Evolutionary conservation across 306 rosid species (phyloP), one percentile per base, ranked within the genome.

Genomic region (Begonia masoniana): DNA sequence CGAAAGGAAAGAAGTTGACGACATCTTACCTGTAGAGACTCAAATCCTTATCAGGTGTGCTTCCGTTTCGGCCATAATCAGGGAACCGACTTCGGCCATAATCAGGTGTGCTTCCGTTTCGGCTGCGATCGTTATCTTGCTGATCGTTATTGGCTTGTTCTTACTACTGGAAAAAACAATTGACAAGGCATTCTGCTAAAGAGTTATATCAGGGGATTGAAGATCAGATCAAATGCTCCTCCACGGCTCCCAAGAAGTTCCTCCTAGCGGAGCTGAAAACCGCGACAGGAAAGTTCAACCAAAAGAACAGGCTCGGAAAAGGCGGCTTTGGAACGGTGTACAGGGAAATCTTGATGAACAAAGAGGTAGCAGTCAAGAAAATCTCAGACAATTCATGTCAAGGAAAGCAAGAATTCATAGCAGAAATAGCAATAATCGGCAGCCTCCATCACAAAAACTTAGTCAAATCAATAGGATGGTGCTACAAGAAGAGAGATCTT

Each of bases 321-420:
- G 96, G 96, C 0, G 96, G 96, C 0, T 87, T 83, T 50, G 96
- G 96, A 62, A 87, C 84, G 0, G 96, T 87, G 3, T 87, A 76
- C 21, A 83, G 64, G 45, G 96, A 94, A 39, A 1, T 56, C 12
- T 50, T 80, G 14, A 78, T 59, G 64, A 60, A 71, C 8, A 70
- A 72, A 26, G 89, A 71, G 39, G 60, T 87, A 4, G 96, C 96
- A 0, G 89, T 87, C 56, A 87, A 87, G 70, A 69, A 78, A 59
- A 66, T 80, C 26, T 78, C 84, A 2, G 71, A 81, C 56, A 48
- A 87, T 42, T 87, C 96, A 0, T 65, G 67, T 13, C 96, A 83
- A 62, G 96, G 96, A 7, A 81, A 81, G 73, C 86, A 74, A 64
- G 96, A 87, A 43, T 87, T 87, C 66, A 41, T 83, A 11, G 77